Base-by-base conservation (phyloP, 2,329 filamentous ascomycete genomes). In the Emmonsiellopsis sp. region DNA sequence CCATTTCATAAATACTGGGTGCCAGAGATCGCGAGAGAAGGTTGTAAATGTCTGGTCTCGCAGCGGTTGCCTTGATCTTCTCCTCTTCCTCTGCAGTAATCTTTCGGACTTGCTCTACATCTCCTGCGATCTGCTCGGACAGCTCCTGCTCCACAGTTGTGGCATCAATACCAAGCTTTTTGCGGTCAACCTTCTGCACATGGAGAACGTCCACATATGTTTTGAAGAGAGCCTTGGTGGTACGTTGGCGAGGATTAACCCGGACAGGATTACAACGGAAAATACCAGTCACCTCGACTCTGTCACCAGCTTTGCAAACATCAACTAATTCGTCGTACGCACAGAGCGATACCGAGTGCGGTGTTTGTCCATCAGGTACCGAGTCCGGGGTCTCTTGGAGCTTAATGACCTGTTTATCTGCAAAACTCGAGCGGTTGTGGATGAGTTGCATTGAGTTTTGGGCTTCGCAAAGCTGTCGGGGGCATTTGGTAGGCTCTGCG, bases 351-450 rank as follows among this genome's bases (percentile, higher is more conserved):
- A 98, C 93, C 0, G 92, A 95, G 71, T 98, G 93, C 11, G 93
- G 93, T 16, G 93, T 98, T 72, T 98, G 93, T 15, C 93, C 93
- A 60, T 95, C 87, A 48, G 93, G 93, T 15, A 98, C 87, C 38
- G 84, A 89, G 69, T 98, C 93, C 0, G 93, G 93, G 0, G 93
- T 98, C 71, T 98, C 93, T 71, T 98, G 93, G 41, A 98, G 78
- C 70, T 98, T 98, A 73, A 98, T 95, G 55, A 98, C 89, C 69
- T 98, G 93, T 76, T 98, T 98, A 69, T 98, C 93, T 53, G 91
- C 86, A 65, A 98, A 98, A 7, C 82, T 81, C 61, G 90, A 97
- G 56, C 93, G 85, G 71, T 98, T 98, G 76, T 98, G 93, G 16
- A 97, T 81, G 61, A 98, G 94, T 66, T 96, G 89, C 92, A 98